Base-by-base conservation (phyloP, 495 filamentous ascomycete species). In the Poronia punctata region DNA sequence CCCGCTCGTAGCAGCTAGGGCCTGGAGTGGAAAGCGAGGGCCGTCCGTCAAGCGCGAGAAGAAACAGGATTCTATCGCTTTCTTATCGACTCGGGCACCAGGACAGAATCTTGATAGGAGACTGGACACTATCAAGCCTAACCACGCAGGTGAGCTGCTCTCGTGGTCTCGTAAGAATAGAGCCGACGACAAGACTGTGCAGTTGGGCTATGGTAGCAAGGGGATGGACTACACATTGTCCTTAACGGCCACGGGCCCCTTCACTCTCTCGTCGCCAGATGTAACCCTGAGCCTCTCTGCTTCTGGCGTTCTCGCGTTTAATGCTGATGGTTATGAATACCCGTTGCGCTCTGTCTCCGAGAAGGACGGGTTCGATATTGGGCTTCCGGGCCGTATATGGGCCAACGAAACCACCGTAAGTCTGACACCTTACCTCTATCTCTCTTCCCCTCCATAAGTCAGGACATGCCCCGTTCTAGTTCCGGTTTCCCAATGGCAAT, bases 171-270 rank as follows among this genome's bases (percentile, higher is more conserved):
- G 33, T 7, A 28, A 21, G 15, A 18, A 12, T 2, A 8, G 3
- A 1, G 34, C 15, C 26, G 20, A 15, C 11, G 29, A 27, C 24
- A 15, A 17, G 5, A 22, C 35, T 19, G 33, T 32, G 12, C 7
- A n/a, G 0, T 30, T 70, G 3, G 60, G 62, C 1, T 44, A 62
- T 17, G 71, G 68, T 0, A 74, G 71, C 38, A 75, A 75, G 44
- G 73, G 73, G 2, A 62, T 74, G 56, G 68, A 74, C 35, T 74
- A 76, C 43, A 74, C 69, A 0, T 47, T 74, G 7, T 43, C 52
- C 3, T 51, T 75, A 1, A 26, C 40, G 1, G 53, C 60, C 5
- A 53, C 54, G 1, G 68, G 66, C 2, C 62, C 65, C 0, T 76
- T 73, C 40, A 50, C 52, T 3, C 57, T 76, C 14, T 47, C 57